These are phyloP conservation scores for Agaricus blazei DNA, from an alignment of 768 basidiomycete species.

Conservation along the genomic window DNA sequence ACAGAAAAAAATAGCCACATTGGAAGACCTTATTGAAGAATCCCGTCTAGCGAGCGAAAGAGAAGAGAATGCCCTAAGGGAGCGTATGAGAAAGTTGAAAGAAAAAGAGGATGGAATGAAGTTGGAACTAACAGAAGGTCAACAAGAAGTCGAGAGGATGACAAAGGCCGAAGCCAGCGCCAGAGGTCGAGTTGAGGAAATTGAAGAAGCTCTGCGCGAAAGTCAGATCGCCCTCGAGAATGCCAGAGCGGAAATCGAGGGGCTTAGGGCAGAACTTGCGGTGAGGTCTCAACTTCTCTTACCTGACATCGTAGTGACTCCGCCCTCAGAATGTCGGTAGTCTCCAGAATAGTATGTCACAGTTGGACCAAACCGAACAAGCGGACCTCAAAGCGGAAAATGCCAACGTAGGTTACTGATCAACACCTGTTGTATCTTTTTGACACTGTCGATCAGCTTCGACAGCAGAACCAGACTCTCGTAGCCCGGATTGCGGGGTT, in stretches of 20 bases:
- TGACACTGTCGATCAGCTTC: slow-evolving; percentile 17
- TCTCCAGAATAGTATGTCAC: not conserved
- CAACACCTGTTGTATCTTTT: not conserved
- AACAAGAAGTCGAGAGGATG: slow-evolving; percentile 61
- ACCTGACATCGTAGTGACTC: not conserved
- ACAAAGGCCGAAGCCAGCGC: slow-evolving; percentile 57
- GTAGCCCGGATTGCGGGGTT: slow-evolving; percentile 23
- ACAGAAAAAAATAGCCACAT: slow-evolving; percentile 62
- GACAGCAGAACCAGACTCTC: slow-evolving; percentile 21
- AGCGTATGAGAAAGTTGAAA: slow-evolving; percentile 61
- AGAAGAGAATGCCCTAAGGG: slow-evolving; percentile 62
- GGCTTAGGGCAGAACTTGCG: slow-evolving; percentile 62
- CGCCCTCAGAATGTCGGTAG: not conserved
- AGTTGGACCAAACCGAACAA: not conserved
- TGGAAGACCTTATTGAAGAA: slow-evolving; percentile 89
- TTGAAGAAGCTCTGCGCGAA: slow-evolving; percentile 87
- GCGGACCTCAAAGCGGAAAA: slow-evolving; percentile 1
- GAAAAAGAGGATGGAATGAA: slow-evolving; percentile 69
- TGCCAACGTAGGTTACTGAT: not conserved
- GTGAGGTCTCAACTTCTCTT: slow-evolving; percentile 31
- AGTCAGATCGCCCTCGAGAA: slow-evolving; percentile 84
- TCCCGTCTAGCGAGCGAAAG: slow-evolving; percentile 60
- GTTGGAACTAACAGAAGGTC: slow-evolving; percentile 64
- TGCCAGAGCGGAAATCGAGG: slow-evolving; percentile 86
- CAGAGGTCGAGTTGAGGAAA: slow-evolving; percentile 69